phyloP scores from a whole-genome alignment of 768 basidiomycete genomes.

The Boletus rufocinnamomeus region DNA sequence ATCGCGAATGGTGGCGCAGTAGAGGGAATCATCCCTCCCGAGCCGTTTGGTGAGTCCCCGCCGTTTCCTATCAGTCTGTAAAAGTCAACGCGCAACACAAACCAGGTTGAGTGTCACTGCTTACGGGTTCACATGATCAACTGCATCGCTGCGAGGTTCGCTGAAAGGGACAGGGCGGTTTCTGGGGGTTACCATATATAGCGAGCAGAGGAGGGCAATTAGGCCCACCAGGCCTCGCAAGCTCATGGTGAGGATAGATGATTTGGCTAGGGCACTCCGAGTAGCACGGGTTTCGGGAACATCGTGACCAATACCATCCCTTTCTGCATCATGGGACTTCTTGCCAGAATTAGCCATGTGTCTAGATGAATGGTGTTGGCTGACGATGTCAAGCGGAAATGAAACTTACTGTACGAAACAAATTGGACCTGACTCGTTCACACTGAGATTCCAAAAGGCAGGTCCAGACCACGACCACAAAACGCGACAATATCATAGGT shows the following conservation, averaged over 20 bases:
- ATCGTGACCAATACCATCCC: background rate
- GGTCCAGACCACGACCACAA: no score
- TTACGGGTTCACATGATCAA: slow-evolving; percentile 51
- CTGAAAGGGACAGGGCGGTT: slow-evolving; percentile 17
- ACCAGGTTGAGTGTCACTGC: slow-evolving; percentile 13
- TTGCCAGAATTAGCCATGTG: background rate
- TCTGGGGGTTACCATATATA: slow-evolving; percentile 16
- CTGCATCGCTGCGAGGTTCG: slow-evolving; percentile 38
- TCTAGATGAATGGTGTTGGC: background rate
- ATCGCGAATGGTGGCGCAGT: slow-evolving; percentile 80
- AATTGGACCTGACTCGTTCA: background rate
- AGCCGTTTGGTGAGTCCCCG: slow-evolving; percentile 66
- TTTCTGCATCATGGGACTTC: background rate
- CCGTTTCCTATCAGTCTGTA: slow-evolving; percentile 69
- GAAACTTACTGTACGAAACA: background rate
- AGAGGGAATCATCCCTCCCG: slow-evolving; percentile 79
- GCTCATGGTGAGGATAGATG: slow-evolving; percentile 2
- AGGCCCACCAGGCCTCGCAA: slow-evolving; percentile 18
- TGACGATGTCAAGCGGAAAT: background rate
- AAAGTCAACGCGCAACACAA: background rate
- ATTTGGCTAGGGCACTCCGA: background rate
- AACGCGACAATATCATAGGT: no score
- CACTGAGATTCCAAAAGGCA: background rate
- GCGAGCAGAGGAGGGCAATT: slow-evolving; percentile 15
- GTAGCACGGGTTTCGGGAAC: background rate